phyloP scores from a whole-genome alignment of 768 basidiomycete genomes.

The Pisolithus sp. region DNA sequence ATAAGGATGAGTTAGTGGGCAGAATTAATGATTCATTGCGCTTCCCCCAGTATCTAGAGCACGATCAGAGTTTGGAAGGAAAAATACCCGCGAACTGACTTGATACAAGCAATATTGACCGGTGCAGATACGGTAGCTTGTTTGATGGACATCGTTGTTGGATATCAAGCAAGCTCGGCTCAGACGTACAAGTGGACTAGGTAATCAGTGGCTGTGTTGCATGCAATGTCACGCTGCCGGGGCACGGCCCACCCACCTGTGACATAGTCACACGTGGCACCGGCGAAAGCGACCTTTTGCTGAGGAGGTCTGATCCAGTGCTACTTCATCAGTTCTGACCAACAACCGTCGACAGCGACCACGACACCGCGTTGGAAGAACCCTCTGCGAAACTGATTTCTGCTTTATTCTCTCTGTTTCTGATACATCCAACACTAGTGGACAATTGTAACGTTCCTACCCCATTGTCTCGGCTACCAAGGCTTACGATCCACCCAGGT shows the following conservation, averaged over 20 bases:
- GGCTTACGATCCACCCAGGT: background rate
- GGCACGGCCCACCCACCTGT: background rate
- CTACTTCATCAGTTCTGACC: background rate
- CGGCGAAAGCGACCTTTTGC: background rate
- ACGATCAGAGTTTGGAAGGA: conserved; percentile 4
- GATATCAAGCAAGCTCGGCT: conserved; percentile 2
- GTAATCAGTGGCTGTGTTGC: conserved; percentile 2
- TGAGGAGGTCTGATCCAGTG: background rate
- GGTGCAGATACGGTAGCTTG: conserved; percentile 90
- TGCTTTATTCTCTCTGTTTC: conserved; percentile 10
- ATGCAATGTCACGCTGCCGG: background rate
- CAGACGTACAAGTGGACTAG: background rate
- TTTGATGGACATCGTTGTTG: conserved; percentile 48
- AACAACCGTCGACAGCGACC: too few relatives aligned
- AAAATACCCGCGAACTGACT: conserved; percentile 42
- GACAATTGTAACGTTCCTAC: conserved; percentile 1
- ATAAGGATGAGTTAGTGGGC: conserved; percentile 97
- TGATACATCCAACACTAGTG: conserved; percentile 9
- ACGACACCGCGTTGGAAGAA: too few relatives aligned
- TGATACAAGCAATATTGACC: conserved; percentile 98
- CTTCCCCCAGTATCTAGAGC: conserved; percentile 95
- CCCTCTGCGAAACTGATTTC: background rate
- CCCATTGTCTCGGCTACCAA: conserved; percentile 3
- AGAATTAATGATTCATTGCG: conserved; percentile 92
- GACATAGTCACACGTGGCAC: conserved; percentile 3